Evolutionary conservation across 345 rosid species (phyloP), one percentile per base, ranked within the genome.

Genomic region (Salix brachista): DNA sequence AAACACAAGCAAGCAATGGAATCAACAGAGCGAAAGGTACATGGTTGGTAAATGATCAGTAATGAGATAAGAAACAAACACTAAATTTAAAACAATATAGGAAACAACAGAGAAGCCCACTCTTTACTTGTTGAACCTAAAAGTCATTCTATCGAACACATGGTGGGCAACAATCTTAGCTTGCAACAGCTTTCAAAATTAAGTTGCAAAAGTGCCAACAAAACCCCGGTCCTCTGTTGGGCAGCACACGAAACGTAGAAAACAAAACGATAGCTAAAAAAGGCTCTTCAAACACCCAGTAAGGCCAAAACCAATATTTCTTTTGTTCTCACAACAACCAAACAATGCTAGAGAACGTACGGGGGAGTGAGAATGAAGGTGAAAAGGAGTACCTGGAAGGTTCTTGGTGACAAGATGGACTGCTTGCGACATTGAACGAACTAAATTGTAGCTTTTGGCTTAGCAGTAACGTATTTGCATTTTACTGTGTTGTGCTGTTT

Each of bases 361-460:
- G 18, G 19, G 12, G 30, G 39, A 28, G 2, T 14, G 21, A 67
- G 21, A 56, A 26, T 17, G 11, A 44, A 50, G 25, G 39, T 34
- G 46, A 34, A 23, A 25, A n/a, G n/a, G 30, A 18, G 19, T 66
- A 83, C 88, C 88, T 58, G 83, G 77, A 32, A 79, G 23, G 48
- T 58, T 81, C 16, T 77, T 77, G 25, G 85, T 46, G 26, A 77
- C 8, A 65, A 79, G 80, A 81, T 81, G 81, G 54, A 71, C 69
- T 14, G 88, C 64, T 64, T 79, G 83, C 64, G 80, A 74, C 86
- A 86, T 86, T 62, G 61, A 56, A 58, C 32, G 41, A 26, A 6
- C 39, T 28, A 26, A 39, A 30, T 32, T 17, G 4, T 54, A 58
- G 73, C 52, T 64, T n/a, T 17, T 8, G 58, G 28, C 36, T 2